A percentile compares a stretch with the other conserved stretches of the same genome.
Conservation (phyloP, 2,329 filamentous ascomycete species). For the Sporothrix luriei region DNA sequence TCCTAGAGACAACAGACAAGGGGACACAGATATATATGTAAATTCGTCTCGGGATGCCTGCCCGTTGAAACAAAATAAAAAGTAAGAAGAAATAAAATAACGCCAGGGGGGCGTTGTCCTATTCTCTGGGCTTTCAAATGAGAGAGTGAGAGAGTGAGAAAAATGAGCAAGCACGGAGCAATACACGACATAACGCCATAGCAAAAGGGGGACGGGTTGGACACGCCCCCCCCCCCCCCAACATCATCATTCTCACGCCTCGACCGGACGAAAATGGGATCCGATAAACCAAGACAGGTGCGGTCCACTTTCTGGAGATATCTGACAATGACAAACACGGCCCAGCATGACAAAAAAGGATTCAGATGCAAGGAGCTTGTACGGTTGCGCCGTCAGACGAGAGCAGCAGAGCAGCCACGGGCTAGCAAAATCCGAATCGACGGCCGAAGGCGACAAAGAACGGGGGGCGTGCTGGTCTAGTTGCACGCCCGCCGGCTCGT, state of each 20-base stretch:
- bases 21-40: constrained; percentile 25
- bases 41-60: constrained; percentile 1
- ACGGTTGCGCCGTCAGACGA: background rate
- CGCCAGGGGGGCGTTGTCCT: background rate
- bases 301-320: constrained; percentile 6
- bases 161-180: constrained; percentile 7
- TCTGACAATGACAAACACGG: constrained; percentile 20
- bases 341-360: constrained; percentile 1
- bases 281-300: background rate
- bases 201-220: background rate
- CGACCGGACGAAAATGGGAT: background rate
- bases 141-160: no score
- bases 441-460: constrained; percentile 14
- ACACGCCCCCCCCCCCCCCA: background rate
- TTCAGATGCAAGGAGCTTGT: no score
- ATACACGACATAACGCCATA: constrained; percentile 9
- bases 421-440: constrained; percentile 4
- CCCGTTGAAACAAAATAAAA: background rate
- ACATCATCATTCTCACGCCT: background rate
- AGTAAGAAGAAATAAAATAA: background rate
- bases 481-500: constrained; percentile 2
- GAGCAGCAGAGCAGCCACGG: background rate
- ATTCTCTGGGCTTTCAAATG: no score
- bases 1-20: background rate
- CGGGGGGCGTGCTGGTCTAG: background rate